Base-by-base conservation (phyloP, 495 filamentous ascomycete genomes). In the Terfezia claveryi region DNA sequence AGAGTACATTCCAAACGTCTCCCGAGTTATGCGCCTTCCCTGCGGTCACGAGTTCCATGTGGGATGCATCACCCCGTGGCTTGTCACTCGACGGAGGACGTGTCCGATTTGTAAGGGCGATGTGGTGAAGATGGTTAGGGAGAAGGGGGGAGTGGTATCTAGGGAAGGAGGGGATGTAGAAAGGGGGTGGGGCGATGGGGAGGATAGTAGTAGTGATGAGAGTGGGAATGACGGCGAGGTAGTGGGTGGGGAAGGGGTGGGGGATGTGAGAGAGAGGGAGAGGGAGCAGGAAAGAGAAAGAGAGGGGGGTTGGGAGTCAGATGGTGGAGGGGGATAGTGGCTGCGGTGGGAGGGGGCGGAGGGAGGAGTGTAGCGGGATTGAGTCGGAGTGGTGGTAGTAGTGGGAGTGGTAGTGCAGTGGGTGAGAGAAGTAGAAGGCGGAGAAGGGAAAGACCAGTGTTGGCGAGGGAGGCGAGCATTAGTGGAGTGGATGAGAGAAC, bases 51-150 rank as follows among this genome's bases (percentile, higher is more conserved):
- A 98, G 63, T 98, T 98, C 68, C 91, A 98, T 67, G 89, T 73
- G 38, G 87, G 91, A 62, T 98, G 91, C 87, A 96, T 98, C 65
- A 96, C 91, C 12, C 92, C 92, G n/a, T 98, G 91, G 91, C 71
- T 98, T 37, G 94, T 86, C 10, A 95, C 88, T 37, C 81, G 88
- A 44, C 84, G 88, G 54, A 79, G 91, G 59, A 96, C 92, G 27
- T 98, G 91, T 61, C 91, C 91, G 7, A 96, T 98, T 49, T 98
- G 91, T 72, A 96, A 96, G 67, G 87, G 85, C 27, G 91, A 98
- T 61, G 92, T 98, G 37, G 91, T 96, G 23, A 59, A 46, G 41
- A 46, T 46, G 41, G 41, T 46, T 8, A 46, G 41, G 41, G 41
- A 46, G 41, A 46, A 46, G 41, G 41, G 41, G 4, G 41, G 41